Base-by-base conservation (phyloP, 768 basidiomycete species). In the Sarcodon aspratus region DNA sequence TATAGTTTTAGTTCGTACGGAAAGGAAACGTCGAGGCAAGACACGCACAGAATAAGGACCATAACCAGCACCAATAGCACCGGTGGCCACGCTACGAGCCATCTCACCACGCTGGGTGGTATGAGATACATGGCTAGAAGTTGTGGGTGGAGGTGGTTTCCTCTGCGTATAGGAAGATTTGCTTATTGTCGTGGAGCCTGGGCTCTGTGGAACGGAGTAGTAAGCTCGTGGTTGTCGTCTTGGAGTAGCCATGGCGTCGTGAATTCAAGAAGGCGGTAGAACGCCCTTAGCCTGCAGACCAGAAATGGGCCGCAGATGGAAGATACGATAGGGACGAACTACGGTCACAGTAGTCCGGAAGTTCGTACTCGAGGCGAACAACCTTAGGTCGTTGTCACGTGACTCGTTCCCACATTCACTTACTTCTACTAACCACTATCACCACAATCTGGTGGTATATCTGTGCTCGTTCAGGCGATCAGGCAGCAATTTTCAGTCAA, bases 31-130 rank as follows among this genome's bases (percentile, higher is more conserved):
- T 21, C 34, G 2, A 18, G 13, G 21, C 12, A 34, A 15, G 34
- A 36, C 7, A 57, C 63, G 47, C 55, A 90, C 88, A n/a, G 86
- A 81, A 67, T 91, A 91, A 21, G 89, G 89, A 9, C 89, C 89
- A 70, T 90, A 91, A 13, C 78, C 80, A 21, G 77, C 75, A 4
- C 89, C 89, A 58, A 92, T 85, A 33, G 70, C 69, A 7, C 88
- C 89, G 32, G 74, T 82, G 0, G 85, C 86, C n/a, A 91, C 86
- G 43, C 85, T 82, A 53, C 79, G 81, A 9, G 82, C 76, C 43
- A 85, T 80, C 17, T 78, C 78, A 46, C 70, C 54, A 71, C 73
- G 52, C 54, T 55, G 50, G 50, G 15, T 36, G 11, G 48, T 52
- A 55, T 49, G 46, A 52, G 49, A 12, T 33, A 47, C 44, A 45